Conservation (phyloP, 495 filamentous ascomycete genomes). For the Hyaloscypha hepaticicola region DNA sequence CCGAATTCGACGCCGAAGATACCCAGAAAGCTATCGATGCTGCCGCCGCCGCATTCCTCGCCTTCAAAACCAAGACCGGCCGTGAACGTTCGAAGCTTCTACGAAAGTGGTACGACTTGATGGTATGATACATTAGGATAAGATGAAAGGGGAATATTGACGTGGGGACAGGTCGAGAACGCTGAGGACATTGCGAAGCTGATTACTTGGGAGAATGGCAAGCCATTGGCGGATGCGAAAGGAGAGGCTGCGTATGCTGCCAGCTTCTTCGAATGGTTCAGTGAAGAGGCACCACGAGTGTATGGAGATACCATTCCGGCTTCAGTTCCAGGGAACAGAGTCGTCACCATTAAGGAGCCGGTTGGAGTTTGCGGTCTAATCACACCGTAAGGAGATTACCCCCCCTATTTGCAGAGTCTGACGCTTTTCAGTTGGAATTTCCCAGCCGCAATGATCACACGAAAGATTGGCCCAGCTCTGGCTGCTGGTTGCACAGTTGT, state of each 20-base stretch:
- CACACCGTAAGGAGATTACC: conserved; percentile 56
- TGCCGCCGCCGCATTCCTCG: conserved; percentile 63
- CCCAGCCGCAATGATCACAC: conserved; percentile 88
- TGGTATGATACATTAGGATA: conserved; percentile 41
- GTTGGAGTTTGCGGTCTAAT: conserved; percentile 94
- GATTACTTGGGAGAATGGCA: conserved; percentile 85
- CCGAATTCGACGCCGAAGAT: conserved; percentile 75
- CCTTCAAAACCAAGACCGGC: conserved; percentile 62
- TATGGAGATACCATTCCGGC: conserved; percentile 79
- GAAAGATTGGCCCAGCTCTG: conserved; percentile 83
- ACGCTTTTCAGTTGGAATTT: conserved; percentile 72
- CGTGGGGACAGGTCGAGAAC: conserved; percentile 65
- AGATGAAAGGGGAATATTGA: conserved; percentile 4
- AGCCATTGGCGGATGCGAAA: conserved; percentile 68
- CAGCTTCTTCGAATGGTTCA: conserved; percentile 82
- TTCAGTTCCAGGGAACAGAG: conserved; percentile 66
- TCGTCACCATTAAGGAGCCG: conserved; percentile 79
- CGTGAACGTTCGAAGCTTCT: conserved; percentile 82
- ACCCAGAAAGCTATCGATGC: conserved; percentile 75
- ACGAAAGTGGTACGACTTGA: conserved; percentile 85
- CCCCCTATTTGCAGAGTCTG: background rate
- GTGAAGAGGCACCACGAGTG: conserved; percentile 68
- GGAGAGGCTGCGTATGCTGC: conserved; percentile 74
- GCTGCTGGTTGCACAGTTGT: conserved; percentile 85
- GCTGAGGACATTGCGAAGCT: conserved; percentile 83